phyloP scores from a whole-genome alignment of 2,329 filamentous ascomycete genomes.

The Paecilomyces sp. region DNA sequence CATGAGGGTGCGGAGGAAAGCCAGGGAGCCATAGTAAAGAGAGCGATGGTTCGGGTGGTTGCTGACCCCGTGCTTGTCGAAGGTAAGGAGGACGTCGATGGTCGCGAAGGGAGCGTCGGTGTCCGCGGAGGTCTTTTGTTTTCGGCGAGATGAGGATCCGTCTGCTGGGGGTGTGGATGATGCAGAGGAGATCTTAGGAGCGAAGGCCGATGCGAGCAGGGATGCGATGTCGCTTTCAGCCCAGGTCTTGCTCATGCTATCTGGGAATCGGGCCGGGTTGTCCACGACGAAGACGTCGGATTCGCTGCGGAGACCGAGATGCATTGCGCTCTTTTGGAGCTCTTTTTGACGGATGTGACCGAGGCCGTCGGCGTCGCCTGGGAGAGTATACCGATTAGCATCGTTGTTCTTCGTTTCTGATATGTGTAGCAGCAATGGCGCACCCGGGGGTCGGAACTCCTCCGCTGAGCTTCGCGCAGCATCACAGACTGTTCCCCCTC shows the following conservation, averaged over 20 bases:
- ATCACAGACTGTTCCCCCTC: not conserved
- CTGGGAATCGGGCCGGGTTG: slow-evolving; percentile 67
- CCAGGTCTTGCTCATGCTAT: slow-evolving; percentile 82
- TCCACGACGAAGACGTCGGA: slow-evolving; percentile 84
- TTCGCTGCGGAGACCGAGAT: slow-evolving; percentile 65
- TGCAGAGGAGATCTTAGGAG: slow-evolving; percentile 49
- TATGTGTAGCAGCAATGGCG: not conserved
- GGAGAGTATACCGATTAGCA: not conserved
- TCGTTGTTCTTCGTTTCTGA: not conserved
- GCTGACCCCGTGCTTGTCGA: slow-evolving; percentile 76
- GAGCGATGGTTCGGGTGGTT: slow-evolving; percentile 91
- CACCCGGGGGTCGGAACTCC: not conserved
- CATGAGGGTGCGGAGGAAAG: slow-evolving; percentile 63
- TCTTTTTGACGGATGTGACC: slow-evolving; percentile 78
- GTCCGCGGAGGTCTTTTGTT: slow-evolving; percentile 17
- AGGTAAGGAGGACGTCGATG: slow-evolving; percentile 83
- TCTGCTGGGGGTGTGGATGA: slow-evolving; percentile 12
- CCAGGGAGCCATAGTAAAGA: slow-evolving; percentile 70
- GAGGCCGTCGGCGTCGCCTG: slow-evolving; percentile 78
- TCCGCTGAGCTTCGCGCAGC: not conserved
- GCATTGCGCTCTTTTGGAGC: slow-evolving; percentile 69
- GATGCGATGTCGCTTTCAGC: slow-evolving; percentile 60
- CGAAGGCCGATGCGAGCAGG: slow-evolving; percentile 67
- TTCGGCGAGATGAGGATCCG: slow-evolving; percentile 32
- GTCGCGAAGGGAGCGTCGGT: slow-evolving; percentile 43